Base-by-base conservation (phyloP, 2,329 filamentous ascomycete genomes). In the Xylaria sp. region DNA sequence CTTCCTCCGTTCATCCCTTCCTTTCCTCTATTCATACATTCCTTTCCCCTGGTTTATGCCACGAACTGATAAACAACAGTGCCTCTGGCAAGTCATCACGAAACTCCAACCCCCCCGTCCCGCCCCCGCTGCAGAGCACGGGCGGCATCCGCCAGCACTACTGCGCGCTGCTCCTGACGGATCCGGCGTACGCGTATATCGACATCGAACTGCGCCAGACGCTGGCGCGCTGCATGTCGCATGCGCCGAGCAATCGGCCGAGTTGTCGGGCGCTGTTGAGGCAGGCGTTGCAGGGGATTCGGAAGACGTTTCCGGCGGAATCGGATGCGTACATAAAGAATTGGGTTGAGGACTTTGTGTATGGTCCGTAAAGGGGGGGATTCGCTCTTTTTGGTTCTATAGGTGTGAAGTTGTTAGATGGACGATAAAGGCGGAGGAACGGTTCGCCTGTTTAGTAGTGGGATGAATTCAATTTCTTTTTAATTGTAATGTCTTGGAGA, bases 1-100 rank as follows among this genome's bases (percentile, higher is more conserved):
- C 42, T 35, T 48, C 11, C 7, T 48, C 7, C 11, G 2, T 9
- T 49, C 19, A 16, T 23, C 16, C 19, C 16, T 8, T 49, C 10
- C 47, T 49, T 35, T 48, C 11, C 7, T 48, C 7, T 9, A 8
- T 9, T 49, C 19, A 16, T 23, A 5, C 19, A 8, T 8, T 49
- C 10, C 47, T 49, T 16, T 19, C 18, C 47, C 18, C 18, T 11
- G 13, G 8, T 34, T 1, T 30, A 5, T 30, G 11, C 6, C 4
- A 18, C 2, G 3, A n/a, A 10, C 16, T 30, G 10, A 3, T 30
- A 49, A 49, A n/a, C 18, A 13, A 34, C 52, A 69, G 66, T 53
- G 52, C 16, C 50, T 66, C 52, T 68, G 65, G 66, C 63, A 67
- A 37, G 51, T 67, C 47, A 67, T 69, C 23, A 69, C 67, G 1